Conservation (phyloP, 495 filamentous ascomycete genomes). For the Geoglossum glabrum region DNA sequence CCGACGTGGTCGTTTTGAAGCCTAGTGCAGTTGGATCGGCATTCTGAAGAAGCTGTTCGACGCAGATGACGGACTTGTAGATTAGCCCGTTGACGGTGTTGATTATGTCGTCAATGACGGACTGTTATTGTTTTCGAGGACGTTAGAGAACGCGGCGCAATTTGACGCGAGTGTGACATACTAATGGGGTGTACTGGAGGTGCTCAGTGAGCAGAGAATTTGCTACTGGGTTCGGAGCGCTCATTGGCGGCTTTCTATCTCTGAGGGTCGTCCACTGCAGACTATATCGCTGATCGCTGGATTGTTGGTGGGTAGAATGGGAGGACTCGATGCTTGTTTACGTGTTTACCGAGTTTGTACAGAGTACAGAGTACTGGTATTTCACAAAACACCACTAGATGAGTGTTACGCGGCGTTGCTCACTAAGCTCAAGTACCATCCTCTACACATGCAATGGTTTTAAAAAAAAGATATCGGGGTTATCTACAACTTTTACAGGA, state of each 20-base stretch:
- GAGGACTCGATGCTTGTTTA: background rate
- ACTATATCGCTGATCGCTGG: background rate
- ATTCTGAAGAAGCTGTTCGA: constrained; percentile 59
- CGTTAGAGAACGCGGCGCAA: constrained; percentile 1
- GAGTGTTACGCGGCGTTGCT: too few species aligned
- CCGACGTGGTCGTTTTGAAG: constrained; percentile 28
- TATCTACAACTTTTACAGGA: too few species aligned
- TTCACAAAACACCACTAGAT: too few species aligned
- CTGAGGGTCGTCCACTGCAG: background rate
- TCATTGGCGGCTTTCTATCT: constrained; percentile 18
- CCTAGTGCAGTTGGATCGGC: constrained; percentile 56
- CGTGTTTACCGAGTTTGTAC: background rate
- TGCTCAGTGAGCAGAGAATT: constrained; percentile 85
- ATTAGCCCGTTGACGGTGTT: constrained; percentile 83
- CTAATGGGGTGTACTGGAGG: constrained; percentile 81
- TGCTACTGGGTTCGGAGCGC: constrained; percentile 24
- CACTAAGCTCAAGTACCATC: too few species aligned
- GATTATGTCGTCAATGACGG: constrained; percentile 90
- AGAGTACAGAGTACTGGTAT: too few species aligned
- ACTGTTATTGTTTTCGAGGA: constrained; percentile 24
- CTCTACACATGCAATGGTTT: too few species aligned
- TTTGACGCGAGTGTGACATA: constrained; percentile 22
- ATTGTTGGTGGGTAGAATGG: constrained; percentile 8
- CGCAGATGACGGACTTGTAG: constrained; percentile 61
- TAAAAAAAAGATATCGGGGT: too few species aligned